Evolutionary conservation across 257 asterid genomes (phyloP), one percentile per base, ranked within the genome.

Genomic region (Plectranthus barbatus): DNA sequence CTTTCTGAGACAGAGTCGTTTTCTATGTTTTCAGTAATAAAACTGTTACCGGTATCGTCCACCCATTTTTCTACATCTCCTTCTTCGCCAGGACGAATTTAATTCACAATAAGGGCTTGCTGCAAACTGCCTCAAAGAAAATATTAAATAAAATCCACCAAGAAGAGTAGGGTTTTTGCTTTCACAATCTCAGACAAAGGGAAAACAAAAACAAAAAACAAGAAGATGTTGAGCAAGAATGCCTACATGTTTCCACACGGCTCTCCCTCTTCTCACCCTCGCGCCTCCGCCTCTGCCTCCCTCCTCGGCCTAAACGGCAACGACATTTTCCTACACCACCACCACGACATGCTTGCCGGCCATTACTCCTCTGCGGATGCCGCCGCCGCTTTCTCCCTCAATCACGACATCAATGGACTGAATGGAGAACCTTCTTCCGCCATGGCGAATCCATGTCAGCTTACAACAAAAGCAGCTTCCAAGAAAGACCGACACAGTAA

Each of bases 401-500:
- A 48, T 48, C 71, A 66, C 26, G 70, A 61, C 2, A 21, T 5
- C 1, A 8, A 14, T 4, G 63, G 40, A 7, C 24, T 60, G 0
- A 71, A 34, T 14, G 61, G 21, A 3, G 80, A 77, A 9, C 70
- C 67, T 8, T 19, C 26, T 7, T 29, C 64, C n/a, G n/a, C n/a
- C 15, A 5, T 15, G 23, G 52, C 17, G 0, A 41, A 36, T 34
- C 17, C 19, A 7, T 42, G 57, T 3, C 7, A 31, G 36, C 61
- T 3, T 3, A 3, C 6, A 0, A 1, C 64, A 3, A 40, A 31
- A 20, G 24, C 74, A 20, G 24, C 74, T 0, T 18, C 48, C 10
- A 87, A 79, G 6, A 80, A 72, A 29, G 93, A 87, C 36, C 79
- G 94, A 1, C 95, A 90, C 79, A 85, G 93, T 80, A 90, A 90